Base-by-base conservation (phyloP, 805 yeast species). In the Pichia eremophila region DNA sequence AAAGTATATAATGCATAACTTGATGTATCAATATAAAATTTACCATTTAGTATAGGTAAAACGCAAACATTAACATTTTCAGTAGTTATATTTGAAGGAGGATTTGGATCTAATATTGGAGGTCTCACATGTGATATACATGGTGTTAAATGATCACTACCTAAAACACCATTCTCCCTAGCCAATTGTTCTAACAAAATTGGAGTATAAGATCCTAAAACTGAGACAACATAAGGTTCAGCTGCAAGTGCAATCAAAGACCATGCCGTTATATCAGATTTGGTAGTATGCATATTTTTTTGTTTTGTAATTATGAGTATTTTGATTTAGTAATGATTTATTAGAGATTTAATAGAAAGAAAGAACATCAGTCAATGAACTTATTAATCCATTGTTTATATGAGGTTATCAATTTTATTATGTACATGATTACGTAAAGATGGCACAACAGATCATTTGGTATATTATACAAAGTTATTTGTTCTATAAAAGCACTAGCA, bases 211-310 rank as follows among this genome's bases (percentile, higher is more conserved):
- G 91, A 83, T 0, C 90, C 83, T 7, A 85, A 83, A 2, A 84
- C 89, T 38, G 86, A 79, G 8, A 85, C 93, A 5, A 83, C 74
- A 58, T 84, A 85, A 0, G 93, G 93, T 60, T 85, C 95, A 19
- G 85, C 78, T 1, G 90, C 89, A 11, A 47, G 29, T 5, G 53
- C 49, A 25, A 52, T 46, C 43, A 52, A 41, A 25, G 55, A 47
- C 55, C 55, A 52, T 14, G 55, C 51, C 31, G 47, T 34, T 39
- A 52, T 47, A 44, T 52, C 55, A 25, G 41, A 40, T 18, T n/a
- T 40, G 7, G 35, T 45, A 19, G 47, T 45, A 4, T 31, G 5
- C 47, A 45, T 45, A 39, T 19, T 29, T 4, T 4, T 34, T 34
- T 9, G 8, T 12, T 6, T 12, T 15, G 11, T 34, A 15, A 5